Conservation (phyloP, 305 asterid genomes). For the Withania somnifera region DNA sequence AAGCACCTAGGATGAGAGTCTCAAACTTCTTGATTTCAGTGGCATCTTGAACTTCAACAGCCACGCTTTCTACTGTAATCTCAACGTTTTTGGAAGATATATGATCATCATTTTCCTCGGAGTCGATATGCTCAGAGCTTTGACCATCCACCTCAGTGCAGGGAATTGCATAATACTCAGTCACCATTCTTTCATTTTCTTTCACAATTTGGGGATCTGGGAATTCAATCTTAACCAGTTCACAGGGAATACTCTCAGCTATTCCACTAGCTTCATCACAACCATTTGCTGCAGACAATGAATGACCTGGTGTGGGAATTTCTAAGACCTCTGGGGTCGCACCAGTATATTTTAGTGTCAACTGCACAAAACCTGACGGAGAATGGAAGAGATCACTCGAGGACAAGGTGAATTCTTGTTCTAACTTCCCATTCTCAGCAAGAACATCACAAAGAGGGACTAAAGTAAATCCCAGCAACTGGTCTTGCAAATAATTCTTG, state of each 20-base stretch:
- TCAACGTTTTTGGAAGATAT: not conserved
- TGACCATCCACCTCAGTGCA: constrained; percentile 41
- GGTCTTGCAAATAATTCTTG: constrained; percentile 81
- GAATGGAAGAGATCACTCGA: constrained; percentile 94
- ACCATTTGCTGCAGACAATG: constrained; percentile 22
- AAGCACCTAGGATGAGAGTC: constrained; percentile 19
- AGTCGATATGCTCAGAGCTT: constrained; percentile 23
- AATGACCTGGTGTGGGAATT: constrained; percentile 28
- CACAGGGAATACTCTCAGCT: constrained; percentile 24
- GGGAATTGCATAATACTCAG: constrained; percentile 63
- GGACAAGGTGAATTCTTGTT: constrained; percentile 73
- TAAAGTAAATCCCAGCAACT: constrained; percentile 79
- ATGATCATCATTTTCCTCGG: not conserved
- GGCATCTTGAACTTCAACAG: constrained; percentile 33
- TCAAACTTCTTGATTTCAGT: constrained; percentile 22
- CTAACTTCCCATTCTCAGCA: constrained; percentile 51
- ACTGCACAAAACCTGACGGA: constrained; percentile 78
- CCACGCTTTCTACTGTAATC: not conserved
- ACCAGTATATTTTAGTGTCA: constrained; percentile 57
- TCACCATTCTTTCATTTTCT: constrained; percentile 81
- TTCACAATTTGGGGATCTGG: constrained; percentile 74
- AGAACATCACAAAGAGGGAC: constrained; percentile 70
- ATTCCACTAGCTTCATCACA: constrained; percentile 4
- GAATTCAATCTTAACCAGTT: constrained; percentile 70
- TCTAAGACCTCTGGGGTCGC: constrained; percentile 53